A percentile compares a stretch with the other conserved stretches of the same genome.
Conservation (phyloP, 208 protist genomes). For the Crithidia bombi region DNA sequence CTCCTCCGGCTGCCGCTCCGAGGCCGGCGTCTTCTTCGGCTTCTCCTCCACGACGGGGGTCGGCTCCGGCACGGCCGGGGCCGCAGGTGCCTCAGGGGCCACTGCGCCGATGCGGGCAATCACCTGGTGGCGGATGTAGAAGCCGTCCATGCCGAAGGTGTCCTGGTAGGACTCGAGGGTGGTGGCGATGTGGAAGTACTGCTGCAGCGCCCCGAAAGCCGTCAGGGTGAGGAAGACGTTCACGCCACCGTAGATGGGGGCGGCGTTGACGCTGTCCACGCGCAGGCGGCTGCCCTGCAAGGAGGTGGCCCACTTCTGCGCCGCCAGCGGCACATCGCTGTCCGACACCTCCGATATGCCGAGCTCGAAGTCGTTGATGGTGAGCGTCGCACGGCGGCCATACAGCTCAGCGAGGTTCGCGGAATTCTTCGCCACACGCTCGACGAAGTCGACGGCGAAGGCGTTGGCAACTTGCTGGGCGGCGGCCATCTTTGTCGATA, state of each 20-base stretch:
- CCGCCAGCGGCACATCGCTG: conserved; percentile 42
- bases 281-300: conserved; percentile 67
- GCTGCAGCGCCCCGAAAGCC: conserved; percentile 51
- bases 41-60: conserved; percentile 36
- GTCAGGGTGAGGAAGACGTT: conserved; percentile 70
- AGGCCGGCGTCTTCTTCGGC: conserved; percentile 30
- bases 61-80: conserved; percentile 35
- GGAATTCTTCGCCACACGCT: conserved; percentile 71
- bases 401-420: conserved; percentile 69
- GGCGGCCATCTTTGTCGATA: conserved; percentile 31
- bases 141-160: conserved; percentile 58
- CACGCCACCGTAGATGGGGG: conserved; percentile 72
- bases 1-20: conserved; percentile 27
- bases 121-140: conserved; percentile 85
- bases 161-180: conserved; percentile 71
- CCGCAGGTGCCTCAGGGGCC: conserved; percentile 35
- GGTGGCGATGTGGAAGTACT: conserved; percentile 84
- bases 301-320: conserved; percentile 63
- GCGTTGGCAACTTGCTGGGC: conserved; percentile 77
- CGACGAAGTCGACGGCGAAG: conserved; percentile 86
- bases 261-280: conserved; percentile 73
- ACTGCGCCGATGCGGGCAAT: conserved; percentile 72
- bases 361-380: conserved; percentile 85
- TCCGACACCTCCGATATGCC: conserved; percentile 63
- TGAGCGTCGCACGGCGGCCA: conserved; percentile 58